These are phyloP conservation scores for Suillus hirtellus DNA, from an alignment of 768 basidiomycete genomes.

Conservation along the genomic window DNA sequence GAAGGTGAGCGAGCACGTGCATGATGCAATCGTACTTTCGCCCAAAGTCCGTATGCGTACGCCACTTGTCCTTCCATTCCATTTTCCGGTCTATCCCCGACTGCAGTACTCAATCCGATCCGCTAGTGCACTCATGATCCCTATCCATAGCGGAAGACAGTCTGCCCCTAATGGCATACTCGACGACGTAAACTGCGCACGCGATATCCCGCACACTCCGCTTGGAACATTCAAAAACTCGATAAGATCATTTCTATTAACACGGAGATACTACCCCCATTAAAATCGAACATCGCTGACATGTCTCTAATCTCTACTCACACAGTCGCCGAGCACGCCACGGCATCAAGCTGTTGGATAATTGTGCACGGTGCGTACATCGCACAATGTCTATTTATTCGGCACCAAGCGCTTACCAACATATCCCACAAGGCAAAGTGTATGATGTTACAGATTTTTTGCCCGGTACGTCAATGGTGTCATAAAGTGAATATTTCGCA, in stretches of 20 bases:
- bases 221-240: conserved; percentile 17
- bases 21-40: conserved; percentile 13
- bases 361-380: conserved; percentile 70
- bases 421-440: conserved; percentile 52
- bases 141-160: conserved; percentile 10
- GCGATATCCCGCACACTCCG: conserved; percentile 20
- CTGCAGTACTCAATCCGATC: background rate
- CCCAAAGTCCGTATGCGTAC: conserved; percentile 14
- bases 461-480: conserved; percentile 47
- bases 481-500: background rate
- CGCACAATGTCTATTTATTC: background rate
- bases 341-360: conserved; percentile 73
- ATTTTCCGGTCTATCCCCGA: conserved; percentile 25
- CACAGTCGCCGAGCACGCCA: conserved; percentile 52
- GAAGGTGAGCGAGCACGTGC: background rate
- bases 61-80: background rate
- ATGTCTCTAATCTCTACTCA: conserved; percentile 22
- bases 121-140: background rate
- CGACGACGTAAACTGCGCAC: conserved; percentile 5
- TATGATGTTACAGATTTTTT: conserved; percentile 83
- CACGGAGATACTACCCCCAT: background rate
- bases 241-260: background rate
- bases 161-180: conserved; percentile 7
- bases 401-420: conserved; percentile 5
- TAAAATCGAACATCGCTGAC: background rate